phyloP scores from a whole-genome alignment of 257 asterid genomes.

The Solanum stenotomum region DNA sequence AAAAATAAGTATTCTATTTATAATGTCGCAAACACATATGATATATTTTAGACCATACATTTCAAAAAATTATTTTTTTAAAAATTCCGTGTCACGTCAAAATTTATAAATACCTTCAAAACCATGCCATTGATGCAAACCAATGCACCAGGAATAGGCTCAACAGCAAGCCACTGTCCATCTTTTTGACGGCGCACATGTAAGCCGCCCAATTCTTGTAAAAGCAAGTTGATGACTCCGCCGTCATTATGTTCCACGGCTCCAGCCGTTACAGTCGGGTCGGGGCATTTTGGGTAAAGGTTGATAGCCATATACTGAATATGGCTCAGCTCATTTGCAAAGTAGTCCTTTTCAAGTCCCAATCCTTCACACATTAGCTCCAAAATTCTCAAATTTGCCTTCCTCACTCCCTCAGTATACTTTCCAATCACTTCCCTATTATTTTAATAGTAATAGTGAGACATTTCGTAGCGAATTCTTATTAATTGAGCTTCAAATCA shows the following conservation, averaged over 20 bases:
- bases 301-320: not conserved
- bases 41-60: too few relatives aligned
- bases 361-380: conserved; percentile 2
- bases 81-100: too few relatives aligned
- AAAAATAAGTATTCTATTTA: too few relatives aligned
- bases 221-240: not conserved
- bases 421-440: not conserved
- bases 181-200: not conserved
- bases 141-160: not conserved
- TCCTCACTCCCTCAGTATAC: not conserved
- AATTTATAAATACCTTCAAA: not conserved
- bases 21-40: too few relatives aligned
- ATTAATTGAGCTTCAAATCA: too few relatives aligned
- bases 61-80: too few relatives aligned
- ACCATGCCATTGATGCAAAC: not conserved
- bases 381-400: not conserved
- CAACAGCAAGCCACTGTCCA: conserved; percentile 3
- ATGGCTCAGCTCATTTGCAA: not conserved
- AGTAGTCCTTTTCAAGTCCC: not conserved
- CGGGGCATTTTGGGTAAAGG: not conserved
- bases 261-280: not conserved
- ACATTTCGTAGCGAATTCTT: too few relatives aligned
- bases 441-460: not conserved
- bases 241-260: not conserved
- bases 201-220: not conserved